These are phyloP conservation scores for Hortiboletus campestris DNA, from an alignment of 768 basidiomycete genomes.

Conservation along the genomic window DNA sequence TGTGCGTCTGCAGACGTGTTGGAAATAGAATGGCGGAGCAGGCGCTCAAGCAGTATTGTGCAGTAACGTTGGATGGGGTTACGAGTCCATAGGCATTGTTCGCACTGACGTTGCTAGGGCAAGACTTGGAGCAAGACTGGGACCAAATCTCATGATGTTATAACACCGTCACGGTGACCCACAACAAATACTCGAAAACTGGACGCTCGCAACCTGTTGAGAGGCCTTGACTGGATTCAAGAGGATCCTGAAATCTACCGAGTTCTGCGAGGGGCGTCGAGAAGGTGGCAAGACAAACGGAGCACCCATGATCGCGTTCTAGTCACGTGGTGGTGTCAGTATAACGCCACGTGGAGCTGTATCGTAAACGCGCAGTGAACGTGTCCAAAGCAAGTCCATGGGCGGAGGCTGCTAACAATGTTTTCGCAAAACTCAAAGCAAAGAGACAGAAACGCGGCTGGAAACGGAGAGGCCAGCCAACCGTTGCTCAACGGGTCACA, in stretches of 20 bases:
- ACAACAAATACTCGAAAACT: background rate
- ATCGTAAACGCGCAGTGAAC: background rate
- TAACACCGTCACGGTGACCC: background rate
- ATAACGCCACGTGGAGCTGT: conserved; percentile 8
- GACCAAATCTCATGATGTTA: background rate
- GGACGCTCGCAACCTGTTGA: no score
- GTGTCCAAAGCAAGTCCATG: conserved; percentile 20
- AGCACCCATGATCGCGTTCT: background rate
- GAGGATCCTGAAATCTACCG: no score
- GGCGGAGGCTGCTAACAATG: conserved; percentile 19
- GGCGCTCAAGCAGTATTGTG: conserved; percentile 53
- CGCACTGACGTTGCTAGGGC: background rate
- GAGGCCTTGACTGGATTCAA: no score
- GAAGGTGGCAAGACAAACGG: no score
- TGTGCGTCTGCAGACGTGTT: conserved; percentile 47
- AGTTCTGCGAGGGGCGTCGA: background rate
- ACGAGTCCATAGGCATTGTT: conserved; percentile 1
- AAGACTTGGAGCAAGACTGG: no score
- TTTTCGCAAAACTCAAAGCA: conserved; percentile 30
- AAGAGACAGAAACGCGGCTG: conserved; percentile 26
- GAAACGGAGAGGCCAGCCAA: conserved; percentile 44
- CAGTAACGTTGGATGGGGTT: conserved; percentile 37
- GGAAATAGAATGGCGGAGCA: conserved; percentile 68
- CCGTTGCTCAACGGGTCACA: conserved; percentile 55
- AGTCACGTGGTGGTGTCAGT: conserved; percentile 27